These are phyloP conservation scores for Pythium dissotocum DNA, from an alignment of 352 stramenopile species.

Conservation along the genomic window DNA sequence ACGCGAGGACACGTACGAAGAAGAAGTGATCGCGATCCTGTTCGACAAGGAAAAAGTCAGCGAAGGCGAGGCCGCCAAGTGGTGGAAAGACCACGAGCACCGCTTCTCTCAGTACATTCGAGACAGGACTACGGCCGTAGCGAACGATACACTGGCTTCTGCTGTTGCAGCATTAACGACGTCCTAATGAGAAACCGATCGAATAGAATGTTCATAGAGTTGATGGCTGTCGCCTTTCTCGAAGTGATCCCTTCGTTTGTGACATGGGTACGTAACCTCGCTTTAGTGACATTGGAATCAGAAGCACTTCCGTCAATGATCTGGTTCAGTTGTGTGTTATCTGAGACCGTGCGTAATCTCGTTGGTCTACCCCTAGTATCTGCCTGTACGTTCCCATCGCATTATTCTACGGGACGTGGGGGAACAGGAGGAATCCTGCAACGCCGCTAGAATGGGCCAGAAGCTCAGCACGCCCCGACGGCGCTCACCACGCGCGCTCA, in stretches of 20 bases:
- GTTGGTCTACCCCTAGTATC: neutral
- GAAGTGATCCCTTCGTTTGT: neutral
- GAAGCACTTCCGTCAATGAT: too few relatives aligned
- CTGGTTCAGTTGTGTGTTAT: neutral
- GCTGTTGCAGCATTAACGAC: slow-evolving; percentile 10
- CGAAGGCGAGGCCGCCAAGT: slow-evolving; percentile 64
- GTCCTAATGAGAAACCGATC: too few relatives aligned
- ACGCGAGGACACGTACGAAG: slow-evolving; percentile 74
- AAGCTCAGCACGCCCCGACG: slow-evolving; percentile 5
- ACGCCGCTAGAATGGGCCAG: slow-evolving; percentile 8
- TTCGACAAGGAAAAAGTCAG: slow-evolving; percentile 88
- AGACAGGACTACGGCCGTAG: neutral
- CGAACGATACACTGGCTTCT: slow-evolving; percentile 9
- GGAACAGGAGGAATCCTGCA: neutral
- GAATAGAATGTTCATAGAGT: too few relatives aligned
- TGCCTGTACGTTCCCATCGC: neutral
- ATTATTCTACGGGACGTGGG: neutral
- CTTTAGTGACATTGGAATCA: neutral
- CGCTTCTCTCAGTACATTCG: slow-evolving; percentile 44
- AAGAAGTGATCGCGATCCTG: slow-evolving; percentile 79
- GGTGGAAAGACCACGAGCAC: slow-evolving; percentile 73
- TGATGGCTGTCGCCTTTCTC: neutral
- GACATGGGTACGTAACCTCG: slow-evolving; percentile 11
- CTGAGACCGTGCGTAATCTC: neutral
- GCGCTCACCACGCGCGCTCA: neutral